Base-by-base conservation (phyloP, 345 rosid species). In the Turritis glabra region DNA sequence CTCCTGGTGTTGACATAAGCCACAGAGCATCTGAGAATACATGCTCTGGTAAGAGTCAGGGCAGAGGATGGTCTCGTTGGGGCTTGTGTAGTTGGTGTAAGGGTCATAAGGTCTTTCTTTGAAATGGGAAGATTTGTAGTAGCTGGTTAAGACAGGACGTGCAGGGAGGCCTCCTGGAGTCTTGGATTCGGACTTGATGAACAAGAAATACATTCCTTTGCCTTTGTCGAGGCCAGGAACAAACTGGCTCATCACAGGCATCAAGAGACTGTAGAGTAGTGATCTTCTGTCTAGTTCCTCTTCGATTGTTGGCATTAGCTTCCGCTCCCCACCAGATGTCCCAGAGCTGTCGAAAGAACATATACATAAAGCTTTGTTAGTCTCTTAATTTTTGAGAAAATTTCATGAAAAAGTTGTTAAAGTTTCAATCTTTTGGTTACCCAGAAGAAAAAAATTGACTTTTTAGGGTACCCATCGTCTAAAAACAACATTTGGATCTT, bases 281-380 rank as follows among this genome's bases (percentile, higher is more conserved):
- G 90, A 80, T 78, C 96, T 83, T 64, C 92, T 78, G 71, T 79
- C 86, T 33, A 89, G 74, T 60, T 89, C 96, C 69, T 89, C 92
- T 63, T 85, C 92, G 44, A 87, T 86, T 29, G 96, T 85, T 18
- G 96, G 90, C 92, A 89, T 89, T 84, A 89, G 79, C 77, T 89
- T 87, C 72, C 92, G 82, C 79, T 87, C 96, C 5, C 92, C 92
- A n/a, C 92, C 99, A 38, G 99, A 95, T 43, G 99, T 95, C 44
- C 99, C 99, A 7, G 99, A 92, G 80, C 99, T 95, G 85, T 35
- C 64, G 73, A 55, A 79, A 7, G 37, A 73, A 65, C 51, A 78
- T 37, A 43, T 7, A 43, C n/a, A n/a, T n/a, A 29, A 54, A 64
- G 1, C 17, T 29, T 21, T 44, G 71, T 62, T 48, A 52, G 51